Conservation (phyloP, 345 rosid genomes). For the Pistacia integerrima region DNA sequence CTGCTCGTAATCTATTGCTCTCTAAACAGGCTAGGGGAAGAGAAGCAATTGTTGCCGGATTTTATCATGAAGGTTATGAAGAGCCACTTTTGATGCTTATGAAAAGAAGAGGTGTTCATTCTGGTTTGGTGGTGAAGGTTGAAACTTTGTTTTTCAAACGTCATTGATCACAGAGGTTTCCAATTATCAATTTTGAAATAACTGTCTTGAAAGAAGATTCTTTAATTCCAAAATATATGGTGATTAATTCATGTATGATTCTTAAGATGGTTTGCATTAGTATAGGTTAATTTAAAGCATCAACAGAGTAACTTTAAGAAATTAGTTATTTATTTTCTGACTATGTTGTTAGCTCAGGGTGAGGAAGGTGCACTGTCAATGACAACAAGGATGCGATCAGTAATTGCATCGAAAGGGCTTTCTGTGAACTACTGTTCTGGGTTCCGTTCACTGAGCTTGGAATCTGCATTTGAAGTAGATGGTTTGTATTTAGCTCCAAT, state of each 20-base stretch:
- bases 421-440: slow-evolving; percentile 97
- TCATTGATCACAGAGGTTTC: slow-evolving; percentile 13
- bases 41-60: slow-evolving; percentile 90
- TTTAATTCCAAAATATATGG: not conserved
- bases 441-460: slow-evolving; percentile 66
- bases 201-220: not conserved
- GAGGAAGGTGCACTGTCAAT: slow-evolving; percentile 98
- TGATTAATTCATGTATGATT: not conserved
- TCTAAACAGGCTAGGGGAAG: slow-evolving; percentile 75
- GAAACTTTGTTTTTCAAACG: slow-evolving; percentile 27
- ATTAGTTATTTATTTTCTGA: slow-evolving; percentile 13
- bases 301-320: not conserved
- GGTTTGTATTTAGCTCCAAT: slow-evolving; percentile 44
- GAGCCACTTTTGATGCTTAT: slow-evolving; percentile 95
- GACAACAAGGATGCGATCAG: slow-evolving; percentile 82
- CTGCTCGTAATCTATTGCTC: slow-evolving; percentile 13
- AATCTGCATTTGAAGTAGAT: slow-evolving; percentile 70
- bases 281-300: not conserved
- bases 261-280: not conserved
- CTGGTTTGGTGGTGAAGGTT: slow-evolving; percentile 96
- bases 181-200: not conserved
- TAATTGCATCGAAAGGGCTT: slow-evolving; percentile 71
- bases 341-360: slow-evolving; percentile 53
- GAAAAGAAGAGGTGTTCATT: slow-evolving; percentile 95
- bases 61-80: slow-evolving; percentile 94